phyloP scores from a whole-genome alignment of 1,284 basidiomycete genomes.

The Austropuccinia psidii region DNA sequence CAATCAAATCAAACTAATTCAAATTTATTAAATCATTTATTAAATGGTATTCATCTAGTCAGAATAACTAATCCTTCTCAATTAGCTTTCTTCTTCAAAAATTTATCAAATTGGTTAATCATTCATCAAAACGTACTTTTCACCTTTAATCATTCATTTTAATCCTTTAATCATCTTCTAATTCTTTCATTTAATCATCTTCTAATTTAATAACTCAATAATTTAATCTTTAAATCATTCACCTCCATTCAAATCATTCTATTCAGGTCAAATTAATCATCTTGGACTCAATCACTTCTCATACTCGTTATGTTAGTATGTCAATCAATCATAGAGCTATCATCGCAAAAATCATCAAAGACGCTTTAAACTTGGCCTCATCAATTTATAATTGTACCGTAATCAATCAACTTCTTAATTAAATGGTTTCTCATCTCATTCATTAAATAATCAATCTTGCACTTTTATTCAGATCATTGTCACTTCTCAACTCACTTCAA shows the following conservation, averaged over 20 bases:
- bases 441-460: background rate
- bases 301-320: conserved; percentile 33
- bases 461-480: background rate
- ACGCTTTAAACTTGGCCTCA: conserved; percentile 3
- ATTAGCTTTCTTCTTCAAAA: conserved; percentile 4
- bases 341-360: background rate
- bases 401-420: too few species aligned
- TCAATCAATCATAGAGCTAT: conserved; percentile 10
- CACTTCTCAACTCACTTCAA: background rate
- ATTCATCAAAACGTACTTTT: background rate
- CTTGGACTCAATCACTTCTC: conserved; percentile 23
- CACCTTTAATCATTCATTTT: too few species aligned
- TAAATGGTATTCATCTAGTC: conserved; percentile 22
- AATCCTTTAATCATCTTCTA: background rate
- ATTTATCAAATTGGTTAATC: background rate
- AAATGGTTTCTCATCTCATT: background rate
- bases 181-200: background rate
- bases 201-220: too few species aligned
- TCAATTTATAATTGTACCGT: conserved; percentile 16
- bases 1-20: background rate
- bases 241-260: too few species aligned
- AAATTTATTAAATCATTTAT: background rate
- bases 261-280: conserved; percentile 13
- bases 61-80: conserved; percentile 5
- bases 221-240: too few species aligned